These are phyloP conservation scores for Przewalskia tangutica DNA, from an alignment of 257 asterid species.

Conservation along the genomic window DNA sequence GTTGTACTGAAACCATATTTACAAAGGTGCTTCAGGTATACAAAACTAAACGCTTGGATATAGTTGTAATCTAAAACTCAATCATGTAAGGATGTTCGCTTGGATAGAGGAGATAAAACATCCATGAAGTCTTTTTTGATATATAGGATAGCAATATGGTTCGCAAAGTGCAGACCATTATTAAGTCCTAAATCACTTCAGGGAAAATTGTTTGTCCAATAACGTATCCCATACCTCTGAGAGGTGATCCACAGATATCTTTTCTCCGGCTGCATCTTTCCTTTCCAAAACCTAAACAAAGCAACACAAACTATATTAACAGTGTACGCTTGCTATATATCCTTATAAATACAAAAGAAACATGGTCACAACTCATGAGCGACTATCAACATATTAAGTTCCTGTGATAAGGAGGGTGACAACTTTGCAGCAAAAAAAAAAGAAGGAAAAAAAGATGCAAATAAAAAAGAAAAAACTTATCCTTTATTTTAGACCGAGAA, in stretches of 20 bases:
- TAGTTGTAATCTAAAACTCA: neutral
- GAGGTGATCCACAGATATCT: constrained; percentile 45
- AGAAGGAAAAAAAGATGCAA: neutral
- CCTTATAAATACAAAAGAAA: neutral
- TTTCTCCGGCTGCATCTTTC: constrained; percentile 35
- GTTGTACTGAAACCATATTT: too few relatives aligned
- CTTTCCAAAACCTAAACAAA: constrained; percentile 57
- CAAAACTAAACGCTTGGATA: too few relatives aligned
- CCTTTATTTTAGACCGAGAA: neutral
- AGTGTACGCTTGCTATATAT: neutral
- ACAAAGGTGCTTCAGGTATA: too few relatives aligned
- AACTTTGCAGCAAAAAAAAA: neutral
- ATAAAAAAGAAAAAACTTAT: neutral
- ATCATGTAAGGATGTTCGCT: neutral
- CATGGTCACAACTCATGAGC: neutral
- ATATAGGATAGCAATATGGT: neutral
- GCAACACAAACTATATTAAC: neutral
- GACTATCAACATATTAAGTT: neutral
- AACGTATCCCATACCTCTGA: constrained; percentile 38
- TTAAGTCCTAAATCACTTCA: neutral
- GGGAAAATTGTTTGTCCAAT: neutral
- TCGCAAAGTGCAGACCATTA: constrained; percentile 1
- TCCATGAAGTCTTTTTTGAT: neutral
- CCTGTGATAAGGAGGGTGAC: neutral
- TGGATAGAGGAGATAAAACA: neutral